These are phyloP conservation scores for Pisolithus thermaeus DNA, from an alignment of 1,284 basidiomycete species.

Conservation along the genomic window DNA sequence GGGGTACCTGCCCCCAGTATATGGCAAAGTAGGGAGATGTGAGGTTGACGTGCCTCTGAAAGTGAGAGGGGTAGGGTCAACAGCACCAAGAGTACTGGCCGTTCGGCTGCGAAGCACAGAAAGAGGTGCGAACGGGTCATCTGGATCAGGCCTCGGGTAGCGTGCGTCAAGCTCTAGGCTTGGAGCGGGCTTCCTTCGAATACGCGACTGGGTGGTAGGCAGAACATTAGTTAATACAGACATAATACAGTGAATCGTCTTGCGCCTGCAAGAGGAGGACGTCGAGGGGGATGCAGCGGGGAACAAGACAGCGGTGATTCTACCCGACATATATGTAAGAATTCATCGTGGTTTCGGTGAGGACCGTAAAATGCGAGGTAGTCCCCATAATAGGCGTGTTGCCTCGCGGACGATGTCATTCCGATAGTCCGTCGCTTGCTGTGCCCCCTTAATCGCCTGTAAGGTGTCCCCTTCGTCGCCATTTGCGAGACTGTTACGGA, in stretches of 20 bases:
- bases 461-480: not conserved
- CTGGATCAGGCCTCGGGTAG: conserved; percentile 27
- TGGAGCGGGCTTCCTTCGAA: conserved; percentile 30
- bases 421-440: conserved; percentile 26
- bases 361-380: conserved; percentile 23
- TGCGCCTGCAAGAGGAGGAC: conserved; percentile 11
- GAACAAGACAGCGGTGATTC: conserved; percentile 10
- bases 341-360: conserved; percentile 32
- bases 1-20: conserved; percentile 27
- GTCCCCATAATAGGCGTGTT: conserved; percentile 15
- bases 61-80: conserved; percentile 20
- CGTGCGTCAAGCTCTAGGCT: conserved; percentile 28
- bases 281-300: conserved; percentile 10
- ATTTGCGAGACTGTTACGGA: not conserved
- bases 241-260: conserved; percentile 22
- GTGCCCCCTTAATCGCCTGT: conserved; percentile 24
- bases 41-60: conserved; percentile 28
- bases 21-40: conserved; percentile 27
- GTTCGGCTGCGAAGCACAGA: conserved; percentile 29
- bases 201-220: conserved; percentile 18
- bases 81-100: conserved; percentile 27
- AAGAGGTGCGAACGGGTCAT: conserved; percentile 29
- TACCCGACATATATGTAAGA: conserved; percentile 25
- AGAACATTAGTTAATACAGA: conserved; percentile 23
- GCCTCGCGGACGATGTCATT: conserved; percentile 16